Percentiles rank a stretch among this genome's conserved stretches.
Evolutionary conservation across 1,139 yeast species (phyloP).

Genomic region (Martiniozyma asiatica): DNA sequence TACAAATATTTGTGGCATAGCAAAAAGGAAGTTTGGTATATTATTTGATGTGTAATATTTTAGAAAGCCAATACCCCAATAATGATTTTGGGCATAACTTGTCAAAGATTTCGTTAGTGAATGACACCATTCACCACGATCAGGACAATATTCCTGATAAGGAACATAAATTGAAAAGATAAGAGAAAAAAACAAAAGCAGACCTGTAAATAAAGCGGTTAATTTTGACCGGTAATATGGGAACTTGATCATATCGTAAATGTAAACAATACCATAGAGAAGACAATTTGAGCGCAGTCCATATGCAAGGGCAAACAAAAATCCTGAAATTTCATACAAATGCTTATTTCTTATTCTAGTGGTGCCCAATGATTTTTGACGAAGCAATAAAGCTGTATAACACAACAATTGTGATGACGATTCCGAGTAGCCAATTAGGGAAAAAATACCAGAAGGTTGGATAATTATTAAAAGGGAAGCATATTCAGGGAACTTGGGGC

Average conservation of each 20-base stretch:
- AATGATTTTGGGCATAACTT: constrained; percentile 62
- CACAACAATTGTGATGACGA: constrained; percentile 56
- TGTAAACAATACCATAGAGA: constrained; percentile 54
- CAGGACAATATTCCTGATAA: constrained; percentile 52
- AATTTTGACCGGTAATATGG: constrained; percentile 2
- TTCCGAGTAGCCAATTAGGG: constrained; percentile 70
- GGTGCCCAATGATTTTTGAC: constrained; percentile 29
- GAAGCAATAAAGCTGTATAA: constrained; percentile 43
- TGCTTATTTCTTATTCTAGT: constrained; percentile 3
- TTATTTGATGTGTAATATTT: constrained; percentile 74
- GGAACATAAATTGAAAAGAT: constrained; percentile 39
- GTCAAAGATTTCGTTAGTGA: constrained; percentile 40
- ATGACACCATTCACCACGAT: constrained; percentile 70
- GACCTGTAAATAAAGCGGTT: constrained; percentile 33
- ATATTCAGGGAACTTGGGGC: too few species aligned
- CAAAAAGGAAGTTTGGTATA: constrained; percentile 74
- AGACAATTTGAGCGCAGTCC: constrained; percentile 68
- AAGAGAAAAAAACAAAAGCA: constrained; percentile 35
- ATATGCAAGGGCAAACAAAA: constrained; percentile 42
- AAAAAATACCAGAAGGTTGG: constrained; percentile 75
- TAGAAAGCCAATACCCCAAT: constrained; percentile 80
- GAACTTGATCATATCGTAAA: constrained; percentile 35
- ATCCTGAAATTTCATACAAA: constrained; percentile 43
- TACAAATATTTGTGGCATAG: constrained; percentile 49
- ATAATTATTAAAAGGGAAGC: too few species aligned